Evolutionary conservation across 202 grass and related monocot genomes (phyloP).

Genomic region (Carex sylvatica): DNA sequence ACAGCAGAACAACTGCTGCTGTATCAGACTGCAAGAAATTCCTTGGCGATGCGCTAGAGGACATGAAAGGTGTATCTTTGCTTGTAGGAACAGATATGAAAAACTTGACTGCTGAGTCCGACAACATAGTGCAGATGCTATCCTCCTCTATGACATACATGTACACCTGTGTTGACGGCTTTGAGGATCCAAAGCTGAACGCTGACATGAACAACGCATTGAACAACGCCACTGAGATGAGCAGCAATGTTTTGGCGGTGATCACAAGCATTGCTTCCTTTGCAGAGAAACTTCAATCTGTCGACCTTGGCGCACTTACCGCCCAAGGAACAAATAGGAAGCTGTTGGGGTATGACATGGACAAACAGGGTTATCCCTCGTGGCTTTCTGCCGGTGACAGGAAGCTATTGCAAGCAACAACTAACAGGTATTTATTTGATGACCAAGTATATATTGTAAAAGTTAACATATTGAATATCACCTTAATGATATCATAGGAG

Average conservation of each 20-base stretch:
- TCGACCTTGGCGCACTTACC: background rate
- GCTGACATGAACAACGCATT: constrained; percentile 58
- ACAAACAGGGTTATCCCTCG: constrained; percentile 15
- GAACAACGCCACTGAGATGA: constrained; percentile 56
- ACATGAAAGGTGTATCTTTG: constrained; percentile 32
- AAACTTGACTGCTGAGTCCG: constrained; percentile 17
- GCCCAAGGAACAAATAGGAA: constrained; percentile 16
- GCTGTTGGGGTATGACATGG: constrained; percentile 43
- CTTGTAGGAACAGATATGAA: constrained; percentile 29
- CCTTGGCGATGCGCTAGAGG: constrained; percentile 37
- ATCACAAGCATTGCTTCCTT: constrained; percentile 44
- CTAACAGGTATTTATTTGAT: background rate
- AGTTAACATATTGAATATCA: too few species aligned
- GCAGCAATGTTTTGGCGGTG: constrained; percentile 72
- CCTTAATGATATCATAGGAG: too few species aligned
- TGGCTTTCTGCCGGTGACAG: constrained; percentile 44
- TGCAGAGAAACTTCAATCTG: background rate
- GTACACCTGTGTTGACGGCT: constrained; percentile 68
- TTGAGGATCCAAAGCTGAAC: constrained; percentile 52
- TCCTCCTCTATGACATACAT: constrained; percentile 51
- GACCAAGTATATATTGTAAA: background rate
- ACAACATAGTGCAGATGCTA: constrained; percentile 46
- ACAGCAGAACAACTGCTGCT: constrained; percentile 25
- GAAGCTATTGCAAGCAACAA: constrained; percentile 35
- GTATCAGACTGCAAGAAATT: constrained; percentile 64